Evolutionary conservation across 2,329 filamentous ascomycete species (phyloP).

Genomic region (Claviceps sp.): DNA sequence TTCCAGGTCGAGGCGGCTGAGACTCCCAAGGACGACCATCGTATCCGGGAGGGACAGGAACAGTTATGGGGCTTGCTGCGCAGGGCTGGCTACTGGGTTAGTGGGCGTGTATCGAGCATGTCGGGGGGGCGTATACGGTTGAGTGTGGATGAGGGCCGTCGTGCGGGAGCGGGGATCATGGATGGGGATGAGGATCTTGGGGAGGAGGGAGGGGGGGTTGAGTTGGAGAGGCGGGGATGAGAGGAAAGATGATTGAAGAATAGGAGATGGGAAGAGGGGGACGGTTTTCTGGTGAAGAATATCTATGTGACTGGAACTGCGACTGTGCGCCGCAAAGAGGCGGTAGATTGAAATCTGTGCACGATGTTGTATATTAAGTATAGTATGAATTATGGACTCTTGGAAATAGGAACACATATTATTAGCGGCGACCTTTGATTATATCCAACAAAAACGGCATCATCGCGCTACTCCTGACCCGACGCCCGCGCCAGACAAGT

Average conservation of each 20-base stretch:
- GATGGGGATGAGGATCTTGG: slow-evolving; percentile 28
- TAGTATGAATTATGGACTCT: no score
- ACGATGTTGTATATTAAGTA: no score
- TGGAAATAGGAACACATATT: no score
- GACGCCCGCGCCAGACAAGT: slow-evolving; percentile 9
- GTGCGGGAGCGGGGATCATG: slow-evolving; percentile 32
- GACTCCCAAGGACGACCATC: slow-evolving; percentile 48
- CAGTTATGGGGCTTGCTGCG: slow-evolving; percentile 48
- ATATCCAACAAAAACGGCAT: background rate
- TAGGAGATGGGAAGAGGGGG: no score
- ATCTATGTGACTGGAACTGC: no score
- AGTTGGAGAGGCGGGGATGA: slow-evolving; percentile 26
- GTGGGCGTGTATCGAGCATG: slow-evolving; percentile 36
- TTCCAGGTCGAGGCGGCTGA: slow-evolving; percentile 89
- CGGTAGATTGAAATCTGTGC: no score
- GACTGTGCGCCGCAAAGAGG: no score
- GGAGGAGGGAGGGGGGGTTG: slow-evolving; percentile 30
- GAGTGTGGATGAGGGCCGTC: slow-evolving; percentile 26
- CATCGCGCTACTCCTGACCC: background rate
- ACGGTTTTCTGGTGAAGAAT: no score
- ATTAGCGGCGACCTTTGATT: background rate
- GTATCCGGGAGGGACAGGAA: slow-evolving; percentile 46
- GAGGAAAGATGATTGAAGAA: background rate
- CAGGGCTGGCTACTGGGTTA: slow-evolving; percentile 43
- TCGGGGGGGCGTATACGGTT: slow-evolving; percentile 46